Evolutionary conservation across 345 rosid genomes (phyloP), one percentile per base, ranked within the genome.

Genomic region (Acer saccharum): DNA sequence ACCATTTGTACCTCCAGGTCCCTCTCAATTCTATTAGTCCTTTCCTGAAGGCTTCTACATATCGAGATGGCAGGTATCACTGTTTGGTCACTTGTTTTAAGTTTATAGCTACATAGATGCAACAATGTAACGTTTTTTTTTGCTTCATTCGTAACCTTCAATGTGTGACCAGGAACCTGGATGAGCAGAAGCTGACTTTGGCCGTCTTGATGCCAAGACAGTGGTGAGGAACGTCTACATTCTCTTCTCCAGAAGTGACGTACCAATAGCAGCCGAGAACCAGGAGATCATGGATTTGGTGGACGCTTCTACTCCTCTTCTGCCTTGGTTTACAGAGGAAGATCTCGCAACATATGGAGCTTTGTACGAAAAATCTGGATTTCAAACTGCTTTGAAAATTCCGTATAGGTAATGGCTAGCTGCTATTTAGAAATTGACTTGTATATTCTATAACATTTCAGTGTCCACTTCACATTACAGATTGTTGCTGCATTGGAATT

Each of bases 111-210:
- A 29, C 29, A 12, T 23, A 44, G 23, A 52, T 5, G 6, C 39
- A 50, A 52, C 23, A 52, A 72, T 35, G 7, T 55, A 21, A 20
- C 27, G 1, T 29, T 25, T 18, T 25, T 18, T 17, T 77, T 18
- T n/a, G 32, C 43, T 41, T 3, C 3, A 35, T 35, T 29, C 32
- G 29, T 1, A 66, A 6, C 3, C 32, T 50, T 44, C 44, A 29
- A 61, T 17, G 6, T 39, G 41, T 0, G 3, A 52, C 10, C 46
- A 87, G 90, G 83, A 84, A 79, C 89, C 89, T 21, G 89, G 90
- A 55, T 73, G 89, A 20, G 92, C 94, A 10, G 92, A 90, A 80
- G 94, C 92, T 68, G 92, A 89, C 75, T 90, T 90, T 52, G 84
- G 88, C 57, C 85, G 89, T 8, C 23, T 86, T 35, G 88, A 87